These are phyloP conservation scores for Cryptococcus sp. DNA, from an alignment of 1,284 basidiomycete species.

Conservation along the genomic window DNA sequence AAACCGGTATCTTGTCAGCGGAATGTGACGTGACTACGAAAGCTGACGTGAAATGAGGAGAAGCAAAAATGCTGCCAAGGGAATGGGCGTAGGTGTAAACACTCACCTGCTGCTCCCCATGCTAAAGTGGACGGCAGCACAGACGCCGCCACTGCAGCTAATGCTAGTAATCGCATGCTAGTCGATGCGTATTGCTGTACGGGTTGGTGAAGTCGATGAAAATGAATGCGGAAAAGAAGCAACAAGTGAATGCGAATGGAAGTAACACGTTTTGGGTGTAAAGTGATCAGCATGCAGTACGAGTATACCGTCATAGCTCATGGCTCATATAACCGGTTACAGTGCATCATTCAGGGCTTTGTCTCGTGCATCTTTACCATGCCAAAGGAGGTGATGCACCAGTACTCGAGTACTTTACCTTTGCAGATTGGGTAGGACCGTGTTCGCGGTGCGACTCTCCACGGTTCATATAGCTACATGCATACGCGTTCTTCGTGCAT, in stretches of 20 bases:
- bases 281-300: too few relatives aligned
- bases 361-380: too few relatives aligned
- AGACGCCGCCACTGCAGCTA: slow-evolving; percentile 10
- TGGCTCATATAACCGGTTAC: too few relatives aligned
- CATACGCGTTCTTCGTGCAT: background rate
- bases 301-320: too few relatives aligned
- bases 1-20: background rate
- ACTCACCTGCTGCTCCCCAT: slow-evolving; percentile 58
- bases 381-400: background rate
- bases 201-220: background rate
- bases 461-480: slow-evolving; percentile 3
- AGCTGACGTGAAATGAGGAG: background rate
- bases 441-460: background rate
- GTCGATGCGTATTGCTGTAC: background rate
- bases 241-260: too few relatives aligned
- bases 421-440: too few relatives aligned
- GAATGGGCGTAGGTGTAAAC: background rate
- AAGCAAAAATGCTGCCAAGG: background rate
- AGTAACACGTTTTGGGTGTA: too few relatives aligned
- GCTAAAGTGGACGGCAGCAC: slow-evolving; percentile 43
- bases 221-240: too few relatives aligned
- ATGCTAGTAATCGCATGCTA: background rate
- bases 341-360: too few relatives aligned
- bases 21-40: background rate
- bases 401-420: background rate